A percentile compares a stretch with the other conserved stretches of the same genome.
phyloP scores from a whole-genome alignment of 2,329 filamentous ascomycete genomes.

The Magnaporthiopsis poae region DNA sequence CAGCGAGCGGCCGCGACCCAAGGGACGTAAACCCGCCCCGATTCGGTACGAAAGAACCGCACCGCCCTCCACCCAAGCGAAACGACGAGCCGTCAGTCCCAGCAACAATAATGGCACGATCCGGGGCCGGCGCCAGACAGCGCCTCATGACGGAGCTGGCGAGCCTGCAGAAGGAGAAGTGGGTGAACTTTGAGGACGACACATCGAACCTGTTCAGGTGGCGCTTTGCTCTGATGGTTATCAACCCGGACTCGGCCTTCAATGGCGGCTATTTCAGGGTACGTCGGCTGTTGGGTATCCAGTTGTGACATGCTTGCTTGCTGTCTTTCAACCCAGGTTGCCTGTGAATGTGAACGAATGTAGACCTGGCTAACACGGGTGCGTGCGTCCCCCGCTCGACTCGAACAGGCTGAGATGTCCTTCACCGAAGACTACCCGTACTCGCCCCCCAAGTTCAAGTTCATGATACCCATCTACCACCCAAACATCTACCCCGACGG shows the following conservation, averaged over 20 bases:
- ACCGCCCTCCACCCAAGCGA: too few relatives aligned
- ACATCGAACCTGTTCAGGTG: constrained; percentile 70
- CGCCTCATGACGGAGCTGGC: constrained; percentile 85
- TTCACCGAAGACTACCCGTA: constrained; percentile 87
- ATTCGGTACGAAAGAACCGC: background rate
- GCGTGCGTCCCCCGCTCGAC: background rate
- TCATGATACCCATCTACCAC: constrained; percentile 69
- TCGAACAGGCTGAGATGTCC: constrained; percentile 63
- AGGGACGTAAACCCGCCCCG: background rate
- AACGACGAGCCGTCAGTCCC: background rate
- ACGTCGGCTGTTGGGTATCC: constrained; percentile 11
- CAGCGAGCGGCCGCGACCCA: background rate
- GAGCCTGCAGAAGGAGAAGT: constrained; percentile 75
- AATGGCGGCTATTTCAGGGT: constrained; percentile 84
- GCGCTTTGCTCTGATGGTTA: constrained; percentile 79
- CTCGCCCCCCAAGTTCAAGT: constrained; percentile 78
- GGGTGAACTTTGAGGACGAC: constrained; percentile 75
- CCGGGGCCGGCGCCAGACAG: constrained; percentile 53
- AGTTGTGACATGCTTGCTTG: background rate
- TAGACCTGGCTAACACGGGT: background rate
- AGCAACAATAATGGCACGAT: background rate
- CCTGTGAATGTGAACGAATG: background rate
- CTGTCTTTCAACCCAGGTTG: too few relatives aligned
- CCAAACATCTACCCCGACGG: constrained; percentile 91
- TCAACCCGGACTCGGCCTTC: constrained; percentile 86